Percentiles rank a stretch among this genome's conserved stretches.
Evolutionary conservation across 805 yeast genomes (phyloP).

Genomic region (Starmerella gropengiesseri): DNA sequence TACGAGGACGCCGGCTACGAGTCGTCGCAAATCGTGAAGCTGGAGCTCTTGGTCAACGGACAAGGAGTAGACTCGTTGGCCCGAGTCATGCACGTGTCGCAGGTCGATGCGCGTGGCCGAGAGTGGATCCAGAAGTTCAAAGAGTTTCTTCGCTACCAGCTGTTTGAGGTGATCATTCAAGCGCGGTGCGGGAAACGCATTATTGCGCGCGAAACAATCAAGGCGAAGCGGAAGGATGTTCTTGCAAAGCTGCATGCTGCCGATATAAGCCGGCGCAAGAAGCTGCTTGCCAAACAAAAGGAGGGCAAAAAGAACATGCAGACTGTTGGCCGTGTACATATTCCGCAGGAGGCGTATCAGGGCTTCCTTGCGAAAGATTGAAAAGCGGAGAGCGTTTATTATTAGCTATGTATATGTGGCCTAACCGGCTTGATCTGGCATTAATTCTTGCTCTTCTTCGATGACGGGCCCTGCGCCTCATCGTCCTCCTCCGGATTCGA

Average conservation of each 20-base stretch:
- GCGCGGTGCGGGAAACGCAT: slow-evolving; percentile 73
- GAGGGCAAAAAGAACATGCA: slow-evolving; percentile 86
- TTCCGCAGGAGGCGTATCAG: slow-evolving; percentile 79
- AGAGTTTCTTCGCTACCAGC: slow-evolving; percentile 65
- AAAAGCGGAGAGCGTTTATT: no score
- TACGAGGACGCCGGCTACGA: slow-evolving; percentile 88
- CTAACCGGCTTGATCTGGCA: background rate
- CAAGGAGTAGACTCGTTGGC: slow-evolving; percentile 84
- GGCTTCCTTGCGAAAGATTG: slow-evolving; percentile 47
- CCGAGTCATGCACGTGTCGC: slow-evolving; percentile 75
- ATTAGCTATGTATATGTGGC: no score
- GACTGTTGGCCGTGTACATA: slow-evolving; percentile 62
- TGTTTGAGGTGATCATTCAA: slow-evolving; percentile 87
- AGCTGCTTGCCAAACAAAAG: slow-evolving; percentile 75
- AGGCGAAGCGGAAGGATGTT: slow-evolving; percentile 92
- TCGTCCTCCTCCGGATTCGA: background rate
- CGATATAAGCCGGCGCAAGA: slow-evolving; percentile 81
- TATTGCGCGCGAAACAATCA: slow-evolving; percentile 84
- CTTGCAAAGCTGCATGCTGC: slow-evolving; percentile 87
- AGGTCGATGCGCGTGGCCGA: slow-evolving; percentile 59
- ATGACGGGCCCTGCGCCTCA: background rate
- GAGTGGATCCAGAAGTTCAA: slow-evolving; percentile 78
- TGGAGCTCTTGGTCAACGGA: slow-evolving; percentile 85
- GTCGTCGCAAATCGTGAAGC: slow-evolving; percentile 67
- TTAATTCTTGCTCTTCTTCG: slow-evolving; percentile 2